These are phyloP conservation scores for Fusarium sp. DNA, from an alignment of 2,329 filamentous ascomycete genomes.

Conservation along the genomic window DNA sequence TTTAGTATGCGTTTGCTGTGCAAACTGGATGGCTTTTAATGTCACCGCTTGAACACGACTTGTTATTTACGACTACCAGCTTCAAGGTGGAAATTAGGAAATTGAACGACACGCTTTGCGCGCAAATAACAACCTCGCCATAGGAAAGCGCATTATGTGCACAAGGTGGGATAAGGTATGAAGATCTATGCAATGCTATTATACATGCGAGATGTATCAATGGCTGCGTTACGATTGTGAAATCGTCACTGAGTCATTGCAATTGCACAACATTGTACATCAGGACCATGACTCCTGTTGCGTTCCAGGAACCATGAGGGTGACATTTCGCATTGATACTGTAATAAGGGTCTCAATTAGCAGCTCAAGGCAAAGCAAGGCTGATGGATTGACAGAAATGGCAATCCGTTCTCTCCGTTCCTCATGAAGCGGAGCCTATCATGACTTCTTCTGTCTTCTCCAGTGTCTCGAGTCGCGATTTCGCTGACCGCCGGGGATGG, in stretches of 20 bases:
- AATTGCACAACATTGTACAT: conserved; percentile 8
- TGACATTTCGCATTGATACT: conserved; percentile 7
- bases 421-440: conserved; percentile 14
- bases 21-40: conserved; percentile 12
- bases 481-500: conserved; percentile 42
- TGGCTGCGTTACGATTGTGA: conserved; percentile 4
- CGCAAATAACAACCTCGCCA: conserved; percentile 23
- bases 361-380: conserved; percentile 13
- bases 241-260: conserved; percentile 16
- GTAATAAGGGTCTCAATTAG: conserved; percentile 1
- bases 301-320: conserved; percentile 6
- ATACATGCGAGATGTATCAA: neutral
- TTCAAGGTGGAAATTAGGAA: conserved; percentile 18
- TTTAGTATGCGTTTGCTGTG: neutral
- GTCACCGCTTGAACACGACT: neutral
- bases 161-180: conserved; percentile 8
- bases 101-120: conserved; percentile 27
- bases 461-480: conserved; percentile 41
- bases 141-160: neutral
- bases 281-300: neutral
- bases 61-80: conserved; percentile 7
- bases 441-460: conserved; percentile 16
- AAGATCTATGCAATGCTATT: conserved; percentile 22
- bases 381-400: conserved; percentile 23
- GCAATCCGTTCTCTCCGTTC: conserved; percentile 12